Evolutionary conservation across 352 stramenopile genomes (phyloP), one percentile per base, ranked within the genome.

Genomic region (Phytophthora lateralis): DNA sequence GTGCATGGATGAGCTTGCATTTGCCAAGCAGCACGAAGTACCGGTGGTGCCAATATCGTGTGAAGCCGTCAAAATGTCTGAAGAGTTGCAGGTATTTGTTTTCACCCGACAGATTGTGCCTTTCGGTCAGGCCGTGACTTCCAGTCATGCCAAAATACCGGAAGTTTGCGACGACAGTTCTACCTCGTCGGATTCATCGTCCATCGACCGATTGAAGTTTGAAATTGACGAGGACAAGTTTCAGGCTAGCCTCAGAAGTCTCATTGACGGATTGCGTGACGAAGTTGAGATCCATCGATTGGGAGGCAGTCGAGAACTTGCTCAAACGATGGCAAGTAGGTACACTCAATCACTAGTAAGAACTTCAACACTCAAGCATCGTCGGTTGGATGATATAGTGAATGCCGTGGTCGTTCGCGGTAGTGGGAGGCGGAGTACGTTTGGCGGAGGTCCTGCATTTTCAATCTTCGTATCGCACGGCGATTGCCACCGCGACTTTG

Each of bases 21-120:
- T 78, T 47, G 85, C 85, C 20, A 95, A 93, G 57, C 70, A 84
- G 51, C 75, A 78, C 51, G 71, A 85, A 34, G 69, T 93, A 12
- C 73, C 82, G 17, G 77, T 91, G n/a, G 72, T 93, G 35, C 80
- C 85, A 9, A 88, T 90, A 32, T 91, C 81, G 21, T 86, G 75
- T 44, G 85, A 90, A 35, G 55, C 67, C 2, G 72, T 84, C 41
- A 73, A 63, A 20, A 72, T 91, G 50, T 81, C 80, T 6, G 84
- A 92, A 38, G 81, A 88, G 49, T 70, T 94, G 26, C 82, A 92
- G 54, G 69, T 91, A 34, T 93, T 89, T 45, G 57, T 93, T 15
- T 91, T 86, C 60, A 93, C 83, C 8, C 76, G 85, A 4, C 83
- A 92, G 57, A 89, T 94, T 34, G 84, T 94, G 21, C 84, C 85